Conservation (phyloP, 768 basidiomycete genomes). For the Tylopilus rubrobrunneus region DNA sequence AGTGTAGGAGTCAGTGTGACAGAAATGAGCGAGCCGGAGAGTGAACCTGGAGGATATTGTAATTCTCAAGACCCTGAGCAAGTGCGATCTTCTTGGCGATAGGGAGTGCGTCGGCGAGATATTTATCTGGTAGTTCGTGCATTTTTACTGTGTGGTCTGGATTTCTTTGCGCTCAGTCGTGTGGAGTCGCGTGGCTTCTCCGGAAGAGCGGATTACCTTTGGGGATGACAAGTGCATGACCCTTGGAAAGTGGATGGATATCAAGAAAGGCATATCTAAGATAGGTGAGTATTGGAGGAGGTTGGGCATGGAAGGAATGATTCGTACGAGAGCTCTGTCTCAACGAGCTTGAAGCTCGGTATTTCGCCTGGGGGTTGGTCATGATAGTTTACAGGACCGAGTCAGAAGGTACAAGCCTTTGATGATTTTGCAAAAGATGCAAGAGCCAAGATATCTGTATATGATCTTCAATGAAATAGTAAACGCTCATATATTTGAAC, state of each 20-base stretch:
- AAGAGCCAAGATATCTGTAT: constrained; percentile 53
- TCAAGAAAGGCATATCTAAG: constrained; percentile 85
- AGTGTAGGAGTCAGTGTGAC: neutral
- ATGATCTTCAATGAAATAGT: neutral
- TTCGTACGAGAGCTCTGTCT: constrained; percentile 68
- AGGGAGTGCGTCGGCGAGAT: constrained; percentile 70
- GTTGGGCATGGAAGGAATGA: neutral
- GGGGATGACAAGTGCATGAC: constrained; percentile 89
- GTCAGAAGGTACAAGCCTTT: constrained; percentile 49
- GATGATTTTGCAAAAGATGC: constrained; percentile 95
- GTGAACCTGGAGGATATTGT: constrained; percentile 74
- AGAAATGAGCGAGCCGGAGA: neutral
- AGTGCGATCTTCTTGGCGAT: constrained; percentile 85
- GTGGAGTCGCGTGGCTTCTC: neutral
- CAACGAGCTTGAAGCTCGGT: constrained; percentile 80
- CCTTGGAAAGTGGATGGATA: constrained; percentile 84
- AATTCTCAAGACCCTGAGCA: constrained; percentile 71
- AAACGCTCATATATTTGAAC: neutral
- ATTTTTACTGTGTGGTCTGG: constrained; percentile 83
- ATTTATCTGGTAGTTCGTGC: constrained; percentile 85
- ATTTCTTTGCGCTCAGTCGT: neutral
- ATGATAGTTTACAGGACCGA: neutral
- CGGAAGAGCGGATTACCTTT: constrained; percentile 65
- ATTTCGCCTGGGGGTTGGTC: constrained; percentile 63
- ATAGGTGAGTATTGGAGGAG: neutral